Evolutionary conservation across 352 stramenopile genomes (phyloP), one percentile per base, ranked within the genome.

Genomic region (Globisporangium alternatum): DNA sequence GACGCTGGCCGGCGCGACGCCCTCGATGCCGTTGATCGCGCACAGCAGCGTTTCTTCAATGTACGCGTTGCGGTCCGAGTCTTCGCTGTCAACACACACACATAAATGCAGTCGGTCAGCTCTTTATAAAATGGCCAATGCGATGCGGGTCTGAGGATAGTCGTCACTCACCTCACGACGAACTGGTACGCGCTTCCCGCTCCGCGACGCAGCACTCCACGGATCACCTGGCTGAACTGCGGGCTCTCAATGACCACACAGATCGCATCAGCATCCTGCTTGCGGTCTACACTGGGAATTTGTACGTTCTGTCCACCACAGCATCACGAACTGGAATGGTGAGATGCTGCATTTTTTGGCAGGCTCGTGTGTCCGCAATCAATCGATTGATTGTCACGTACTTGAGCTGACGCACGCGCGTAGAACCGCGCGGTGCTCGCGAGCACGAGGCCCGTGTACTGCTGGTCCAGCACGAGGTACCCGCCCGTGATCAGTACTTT

Each of bases 401-500:
- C 51, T 30, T 56, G 57, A 44, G 61, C 22, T n/a, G n/a, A 66
- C 13, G 51, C 54, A 30, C 82, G 93, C 6, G 90, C 86, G 75
- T 98, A 89, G 73, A 99, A 99, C 48, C 96, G 84, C 37, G 96
- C 93, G 8, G 93, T 96, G 13, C 87, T 90, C 6, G 92, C 88
- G 22, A 99, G 56, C 44, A 99, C 95, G 0, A 98, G 71, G 0
- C 96, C 96, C 6, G 79, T 62, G 74, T 98, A 96, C 4, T 82
- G 69, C 22, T 88, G 81, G 65, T 99, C 90, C 31, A 99, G 80
- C 31, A 99, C 91, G 13, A 98, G 72, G 74, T 99, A 99, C 1
- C 97, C 97, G 39, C 97, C 97, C 8, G 92, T 96, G 48, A 99
- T 71, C 39, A 99, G 78, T 55, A 98, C 90, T 73, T 99, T 99